These are phyloP conservation scores for Dunaliella primolecta DNA, from an alignment of 139 green algal genomes.

Conservation along the genomic window DNA sequence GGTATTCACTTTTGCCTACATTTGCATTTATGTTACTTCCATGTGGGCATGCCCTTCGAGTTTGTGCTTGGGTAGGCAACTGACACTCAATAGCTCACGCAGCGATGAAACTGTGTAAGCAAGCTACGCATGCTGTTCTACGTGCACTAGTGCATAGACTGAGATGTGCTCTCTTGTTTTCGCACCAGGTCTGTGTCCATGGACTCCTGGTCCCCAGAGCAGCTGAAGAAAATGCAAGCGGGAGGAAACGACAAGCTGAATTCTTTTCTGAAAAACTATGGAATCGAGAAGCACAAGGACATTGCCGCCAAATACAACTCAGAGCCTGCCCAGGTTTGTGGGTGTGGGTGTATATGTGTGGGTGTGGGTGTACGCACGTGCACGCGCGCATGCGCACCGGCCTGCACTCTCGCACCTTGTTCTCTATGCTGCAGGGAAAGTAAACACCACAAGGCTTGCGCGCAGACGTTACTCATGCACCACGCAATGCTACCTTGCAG, in stretches of 20 bases:
- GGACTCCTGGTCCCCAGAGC: conserved; percentile 90
- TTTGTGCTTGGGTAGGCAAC: too few relatives aligned
- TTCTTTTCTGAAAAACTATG: conserved; percentile 87
- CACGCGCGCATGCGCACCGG: neutral
- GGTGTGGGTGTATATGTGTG: too few relatives aligned
- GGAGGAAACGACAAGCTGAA: conserved; percentile 91
- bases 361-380: neutral
- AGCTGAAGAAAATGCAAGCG: conserved; percentile 92
- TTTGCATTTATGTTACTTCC: too few relatives aligned
- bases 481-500: too few relatives aligned
- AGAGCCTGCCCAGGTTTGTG: conserved; percentile 68
- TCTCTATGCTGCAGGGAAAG: neutral
- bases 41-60: too few relatives aligned
- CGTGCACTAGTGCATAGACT: too few relatives aligned
- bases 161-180: too few relatives aligned
- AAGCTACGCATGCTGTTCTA: too few relatives aligned
- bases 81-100: too few relatives aligned
- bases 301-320: conserved; percentile 96
- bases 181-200: conserved; percentile 95
- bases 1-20: too few relatives aligned
- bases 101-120: too few relatives aligned
- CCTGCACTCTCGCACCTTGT: neutral
- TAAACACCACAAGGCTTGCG: neutral
- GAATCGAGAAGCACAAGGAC: conserved; percentile 80
- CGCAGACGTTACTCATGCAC: too few relatives aligned